A percentile compares a stretch with the other conserved stretches of the same genome.
Evolutionary conservation across 495 filamentous ascomycete species (phyloP).

Genomic region (Copromyces sp.): DNA sequence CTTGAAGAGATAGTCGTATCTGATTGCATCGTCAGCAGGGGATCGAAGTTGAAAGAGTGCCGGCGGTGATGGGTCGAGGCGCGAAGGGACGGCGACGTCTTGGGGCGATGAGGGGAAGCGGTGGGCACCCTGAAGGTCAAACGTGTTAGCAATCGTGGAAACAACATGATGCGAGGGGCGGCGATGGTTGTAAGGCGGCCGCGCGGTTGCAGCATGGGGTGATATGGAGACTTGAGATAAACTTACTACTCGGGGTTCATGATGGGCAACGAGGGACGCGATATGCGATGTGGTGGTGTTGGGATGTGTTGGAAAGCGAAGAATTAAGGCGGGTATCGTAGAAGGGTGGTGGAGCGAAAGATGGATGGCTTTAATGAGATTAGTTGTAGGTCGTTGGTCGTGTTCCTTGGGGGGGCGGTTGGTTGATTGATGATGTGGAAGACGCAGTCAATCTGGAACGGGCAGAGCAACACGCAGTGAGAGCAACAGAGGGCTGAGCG

Average conservation of each 20-base stretch:
- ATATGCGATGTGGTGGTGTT: neutral
- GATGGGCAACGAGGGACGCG: conserved; percentile 29
- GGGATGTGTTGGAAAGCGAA: conserved; percentile 10
- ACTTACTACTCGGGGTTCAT: conserved; percentile 97
- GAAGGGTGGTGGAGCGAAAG: conserved; percentile 4
- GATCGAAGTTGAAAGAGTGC: conserved; percentile 5
- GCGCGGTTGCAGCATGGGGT: neutral
- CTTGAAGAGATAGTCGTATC: conserved; percentile 99
- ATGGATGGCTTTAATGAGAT: conserved; percentile 1
- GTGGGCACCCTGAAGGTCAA: neutral
- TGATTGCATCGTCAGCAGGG: conserved; percentile 26
- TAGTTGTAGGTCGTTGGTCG: neutral
- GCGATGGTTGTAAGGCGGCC: neutral
- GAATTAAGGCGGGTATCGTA: conserved; percentile 1
- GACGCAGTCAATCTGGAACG: conserved; percentile 2
- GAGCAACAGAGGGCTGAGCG: neutral
- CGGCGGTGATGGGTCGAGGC: neutral
- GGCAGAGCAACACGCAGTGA: neutral
- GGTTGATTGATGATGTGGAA: conserved; percentile 20
- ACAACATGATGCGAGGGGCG: conserved; percentile 1
- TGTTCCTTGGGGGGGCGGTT: neutral
- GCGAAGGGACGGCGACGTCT: conserved; percentile 4
- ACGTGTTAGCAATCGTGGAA: conserved; percentile 9
- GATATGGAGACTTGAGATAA: conserved; percentile 3
- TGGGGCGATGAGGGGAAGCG: conserved; percentile 4